Conservation (phyloP, 129 eudicot species). For the Deinandra increscens region DNA sequence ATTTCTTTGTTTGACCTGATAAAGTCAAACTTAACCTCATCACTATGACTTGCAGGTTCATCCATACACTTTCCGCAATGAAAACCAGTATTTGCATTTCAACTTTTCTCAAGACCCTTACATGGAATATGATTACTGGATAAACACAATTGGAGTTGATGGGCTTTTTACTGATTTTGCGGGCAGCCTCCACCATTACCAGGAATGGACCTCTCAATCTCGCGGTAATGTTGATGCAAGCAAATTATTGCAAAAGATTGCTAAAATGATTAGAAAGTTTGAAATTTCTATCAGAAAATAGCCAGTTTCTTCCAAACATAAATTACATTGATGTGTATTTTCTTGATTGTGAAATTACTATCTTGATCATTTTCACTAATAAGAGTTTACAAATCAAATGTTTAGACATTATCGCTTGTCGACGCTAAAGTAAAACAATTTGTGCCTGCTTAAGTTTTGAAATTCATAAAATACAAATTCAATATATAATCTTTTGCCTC, state of each 20-base stretch:
- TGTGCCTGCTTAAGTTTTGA: slow-evolving; percentile 1
- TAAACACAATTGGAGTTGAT: slow-evolving; percentile 72
- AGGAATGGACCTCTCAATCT: slow-evolving; percentile 67
- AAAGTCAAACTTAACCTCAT: slow-evolving; percentile 12
- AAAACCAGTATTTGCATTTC: slow-evolving; percentile 67
- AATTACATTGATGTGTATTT: slow-evolving; percentile 14
- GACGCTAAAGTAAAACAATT: background rate
- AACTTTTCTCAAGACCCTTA: slow-evolving; percentile 85
- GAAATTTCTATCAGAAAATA: slow-evolving; percentile 25
- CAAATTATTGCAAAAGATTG: slow-evolving; percentile 44
- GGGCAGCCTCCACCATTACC: slow-evolving; percentile 76
- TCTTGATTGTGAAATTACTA: slow-evolving; percentile 5
- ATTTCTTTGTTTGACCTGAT: slow-evolving; percentile 6
- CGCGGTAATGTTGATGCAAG: slow-evolving; percentile 42
- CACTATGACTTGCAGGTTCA: slow-evolving; percentile 64
- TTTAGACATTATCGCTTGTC: background rate
- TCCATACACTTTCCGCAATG: slow-evolving; percentile 85
- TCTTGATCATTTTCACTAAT: slow-evolving; percentile 4
- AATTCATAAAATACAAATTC: slow-evolving; percentile 3
- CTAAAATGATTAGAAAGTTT: slow-evolving; percentile 46
- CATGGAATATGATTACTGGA: slow-evolving; percentile 78
- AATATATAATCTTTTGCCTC: background rate
- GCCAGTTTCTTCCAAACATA: slow-evolving; percentile 11
- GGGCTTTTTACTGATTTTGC: slow-evolving; percentile 88
- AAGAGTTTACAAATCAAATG: slow-evolving; percentile 1